A percentile compares a stretch with the other conserved stretches of the same genome.
phyloP scores from a whole-genome alignment of 2,329 filamentous ascomycete species.

The Exophiala sp. region DNA sequence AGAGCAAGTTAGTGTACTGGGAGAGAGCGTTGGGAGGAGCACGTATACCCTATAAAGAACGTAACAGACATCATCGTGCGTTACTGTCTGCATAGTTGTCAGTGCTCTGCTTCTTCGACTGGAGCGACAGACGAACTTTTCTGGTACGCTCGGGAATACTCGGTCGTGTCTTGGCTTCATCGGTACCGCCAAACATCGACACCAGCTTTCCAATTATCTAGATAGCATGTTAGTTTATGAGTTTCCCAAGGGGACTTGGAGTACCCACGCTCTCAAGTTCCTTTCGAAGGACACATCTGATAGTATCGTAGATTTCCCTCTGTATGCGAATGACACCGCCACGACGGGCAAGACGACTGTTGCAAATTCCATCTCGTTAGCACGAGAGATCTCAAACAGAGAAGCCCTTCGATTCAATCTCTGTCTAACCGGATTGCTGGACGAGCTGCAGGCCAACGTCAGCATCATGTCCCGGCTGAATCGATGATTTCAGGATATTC shows the following conservation, averaged over 20 bases:
- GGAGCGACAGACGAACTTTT: neutral
- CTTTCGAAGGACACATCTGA: slow-evolving; percentile 26
- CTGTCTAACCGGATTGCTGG: slow-evolving; percentile 28
- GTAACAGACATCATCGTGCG: slow-evolving; percentile 17
- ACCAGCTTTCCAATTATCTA: neutral
- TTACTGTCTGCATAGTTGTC: slow-evolving; percentile 9
- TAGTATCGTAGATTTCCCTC: slow-evolving; percentile 30
- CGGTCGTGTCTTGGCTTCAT: neutral
- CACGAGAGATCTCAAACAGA: too few species aligned
- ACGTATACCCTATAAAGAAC: slow-evolving; percentile 11
- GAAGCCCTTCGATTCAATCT: too few species aligned
- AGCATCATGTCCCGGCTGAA: neutral
- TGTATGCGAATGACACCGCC: slow-evolving; percentile 35
- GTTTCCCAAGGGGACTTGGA: neutral
- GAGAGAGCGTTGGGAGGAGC: too few species aligned
- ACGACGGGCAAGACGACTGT: slow-evolving; percentile 33
- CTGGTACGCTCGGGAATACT: neutral
- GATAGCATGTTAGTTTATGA: neutral
- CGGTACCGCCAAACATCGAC: neutral
- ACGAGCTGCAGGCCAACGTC: slow-evolving; percentile 5
- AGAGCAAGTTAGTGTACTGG: neutral
- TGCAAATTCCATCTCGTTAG: neutral
- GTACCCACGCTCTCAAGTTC: slow-evolving; percentile 28
- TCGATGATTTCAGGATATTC: neutral
- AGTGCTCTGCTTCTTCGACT: too few species aligned